Evolutionary conservation across 495 filamentous ascomycete genomes (phyloP), one percentile per base, ranked within the genome.

Genomic region (Penicillium coffeae): DNA sequence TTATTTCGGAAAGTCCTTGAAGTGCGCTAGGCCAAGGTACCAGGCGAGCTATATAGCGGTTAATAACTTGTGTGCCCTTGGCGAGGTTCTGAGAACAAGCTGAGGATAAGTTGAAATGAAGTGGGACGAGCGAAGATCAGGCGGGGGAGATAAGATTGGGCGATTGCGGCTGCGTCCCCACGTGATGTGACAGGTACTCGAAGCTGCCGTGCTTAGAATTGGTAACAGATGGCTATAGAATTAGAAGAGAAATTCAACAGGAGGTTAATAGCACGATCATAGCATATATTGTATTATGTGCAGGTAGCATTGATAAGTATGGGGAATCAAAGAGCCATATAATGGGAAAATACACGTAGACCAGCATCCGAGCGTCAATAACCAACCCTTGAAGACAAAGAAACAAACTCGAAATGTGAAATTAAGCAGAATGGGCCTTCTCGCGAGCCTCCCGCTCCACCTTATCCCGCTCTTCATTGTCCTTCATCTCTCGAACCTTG

Each of bases 401-500:
- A 34, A 13, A 15, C 1, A 37, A 16, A 33, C 41, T 22, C 33
- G 8, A 49, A 7, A 18, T 3, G 50, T 35, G 1, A 39, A 22
- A n/a, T 61, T 43, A 64, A 45, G 48, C 42, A 62, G 62, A 60
- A 7, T 52, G 56, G n/a, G 68, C 65, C 35, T 69, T 71, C 40
- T 73, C 72, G 19, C 74, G 67, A 12, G 70, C 76, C 40, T 71
- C 68, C 21, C 63, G 81, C 57, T 84, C 82, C 4, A 86, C 68
- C 66, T 82, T 82, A 53, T 83, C 72, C 27, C 81, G 80, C 66
- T 90, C 83, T 60, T 96, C 87, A 48, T 85, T 74, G 54, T 89
- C 85, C 78, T 95, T 96, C 78, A 86, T 86, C 65, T 98, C 92
- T 35, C 86, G 80, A 18, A 96, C 90, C 73, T 97, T 97, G 41